These are phyloP conservation scores for Corynespora cassiicola DNA, from an alignment of 2,329 filamentous ascomycete genomes.

Conservation along the genomic window DNA sequence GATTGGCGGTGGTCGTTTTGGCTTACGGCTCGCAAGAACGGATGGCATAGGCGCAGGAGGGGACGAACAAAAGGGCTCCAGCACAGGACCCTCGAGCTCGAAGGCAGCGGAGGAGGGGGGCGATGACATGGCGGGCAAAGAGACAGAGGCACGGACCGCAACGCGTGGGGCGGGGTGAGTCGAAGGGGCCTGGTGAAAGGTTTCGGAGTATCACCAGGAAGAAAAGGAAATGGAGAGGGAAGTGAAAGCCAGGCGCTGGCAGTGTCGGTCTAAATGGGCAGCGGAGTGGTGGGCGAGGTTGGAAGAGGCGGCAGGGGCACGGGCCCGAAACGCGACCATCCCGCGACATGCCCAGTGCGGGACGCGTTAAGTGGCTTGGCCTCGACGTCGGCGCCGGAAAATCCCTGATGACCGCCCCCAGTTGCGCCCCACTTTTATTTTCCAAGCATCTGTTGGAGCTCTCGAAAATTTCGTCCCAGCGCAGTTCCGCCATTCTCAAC, in stretches of 20 bases:
- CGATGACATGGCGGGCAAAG: slow-evolving; percentile 37
- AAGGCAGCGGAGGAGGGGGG: slow-evolving; percentile 28
- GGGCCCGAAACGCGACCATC: slow-evolving; percentile 15
- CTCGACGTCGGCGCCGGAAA: slow-evolving; percentile 22
- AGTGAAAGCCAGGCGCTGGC: slow-evolving; percentile 8
- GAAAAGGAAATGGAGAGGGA: slow-evolving; percentile 1
- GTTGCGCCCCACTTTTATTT: slow-evolving; percentile 28
- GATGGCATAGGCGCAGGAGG: slow-evolving; percentile 40
- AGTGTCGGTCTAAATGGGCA: no score
- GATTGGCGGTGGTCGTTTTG: slow-evolving; percentile 56
- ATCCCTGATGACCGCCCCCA: slow-evolving; percentile 25
- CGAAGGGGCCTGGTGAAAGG: no score
- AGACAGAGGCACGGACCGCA: neutral
- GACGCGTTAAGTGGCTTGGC: slow-evolving; percentile 25
- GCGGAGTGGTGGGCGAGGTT: slow-evolving; percentile 22
- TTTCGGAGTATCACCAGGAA: no score
- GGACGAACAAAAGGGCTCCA: slow-evolving; percentile 47
- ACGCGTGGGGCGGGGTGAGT: no score
- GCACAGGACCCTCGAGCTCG: slow-evolving; percentile 38
- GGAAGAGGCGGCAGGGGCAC: slow-evolving; percentile 20
- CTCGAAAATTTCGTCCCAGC: slow-evolving; percentile 11
- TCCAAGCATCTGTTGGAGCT: slow-evolving; percentile 11
- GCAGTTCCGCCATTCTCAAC: no score
- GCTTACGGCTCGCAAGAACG: slow-evolving; percentile 49
- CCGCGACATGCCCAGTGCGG: slow-evolving; percentile 12